A percentile compares a stretch with the other conserved stretches of the same genome.
phyloP scores from a whole-genome alignment of 805 yeast genomes.

The Candida chilensis region DNA sequence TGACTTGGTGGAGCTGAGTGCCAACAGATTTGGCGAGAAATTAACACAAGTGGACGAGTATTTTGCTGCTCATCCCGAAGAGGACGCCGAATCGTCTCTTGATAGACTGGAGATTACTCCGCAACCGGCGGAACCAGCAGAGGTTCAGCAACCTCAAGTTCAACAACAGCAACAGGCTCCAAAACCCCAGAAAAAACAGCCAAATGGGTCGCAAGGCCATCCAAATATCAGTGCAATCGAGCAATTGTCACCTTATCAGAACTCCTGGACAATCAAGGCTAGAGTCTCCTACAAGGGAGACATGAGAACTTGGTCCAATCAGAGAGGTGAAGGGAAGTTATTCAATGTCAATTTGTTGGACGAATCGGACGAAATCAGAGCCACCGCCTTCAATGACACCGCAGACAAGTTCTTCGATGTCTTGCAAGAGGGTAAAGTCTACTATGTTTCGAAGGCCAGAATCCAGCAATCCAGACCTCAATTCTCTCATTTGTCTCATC shows the following conservation, averaged over 20 bases:
- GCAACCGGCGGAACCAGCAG: slow-evolving; percentile 2
- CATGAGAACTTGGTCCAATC: slow-evolving; percentile 79
- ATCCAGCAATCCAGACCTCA: slow-evolving; percentile 80
- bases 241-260: slow-evolving; percentile 84
- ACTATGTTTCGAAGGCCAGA: slow-evolving; percentile 73
- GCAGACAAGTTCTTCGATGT: slow-evolving; percentile 73
- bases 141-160: slow-evolving; percentile 5
- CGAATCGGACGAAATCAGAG: slow-evolving; percentile 93
- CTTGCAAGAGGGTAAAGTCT: slow-evolving; percentile 84
- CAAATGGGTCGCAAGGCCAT: slow-evolving; percentile 6
- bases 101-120: too few species aligned
- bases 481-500: slow-evolving; percentile 76
- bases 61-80: slow-evolving; percentile 49
- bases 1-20: slow-evolving; percentile 27
- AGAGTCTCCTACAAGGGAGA: slow-evolving; percentile 86
- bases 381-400: slow-evolving; percentile 85
- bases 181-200: slow-evolving; percentile 5
- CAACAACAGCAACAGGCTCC: slow-evolving; percentile 3
- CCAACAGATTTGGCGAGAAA: slow-evolving; percentile 25
- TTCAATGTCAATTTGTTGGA: slow-evolving; percentile 85
- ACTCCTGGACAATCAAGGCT: slow-evolving; percentile 87
- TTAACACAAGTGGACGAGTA: slow-evolving; percentile 45
- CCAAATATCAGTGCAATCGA: slow-evolving; percentile 65
- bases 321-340: slow-evolving; percentile 81
- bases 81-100: slow-evolving; percentile 20